Conservation (phyloP, 1,284 basidiomycete genomes). For the Tilletia setariae region DNA sequence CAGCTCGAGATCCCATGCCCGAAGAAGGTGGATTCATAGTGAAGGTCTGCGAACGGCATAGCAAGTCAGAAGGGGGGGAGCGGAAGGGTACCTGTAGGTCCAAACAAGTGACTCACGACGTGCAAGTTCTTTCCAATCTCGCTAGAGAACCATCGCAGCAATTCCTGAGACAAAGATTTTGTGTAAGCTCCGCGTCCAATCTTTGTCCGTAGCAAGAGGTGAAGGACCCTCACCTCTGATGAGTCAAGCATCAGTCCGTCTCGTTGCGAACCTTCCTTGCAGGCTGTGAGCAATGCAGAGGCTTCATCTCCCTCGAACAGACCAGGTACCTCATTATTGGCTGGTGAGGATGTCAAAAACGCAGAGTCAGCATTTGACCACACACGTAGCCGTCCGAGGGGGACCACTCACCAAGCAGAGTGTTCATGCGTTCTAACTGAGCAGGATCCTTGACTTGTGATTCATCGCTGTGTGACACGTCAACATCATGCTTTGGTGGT, state of each 20-base stretch:
- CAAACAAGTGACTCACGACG: slow-evolving; percentile 28
- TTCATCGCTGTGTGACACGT: slow-evolving; percentile 65
- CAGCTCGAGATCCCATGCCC: slow-evolving; percentile 87
- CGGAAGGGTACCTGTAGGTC: background rate
- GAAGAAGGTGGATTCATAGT: slow-evolving; percentile 99
- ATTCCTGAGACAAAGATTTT: slow-evolving; percentile 19
- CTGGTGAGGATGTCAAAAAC: slow-evolving; percentile 56
- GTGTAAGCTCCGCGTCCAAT: background rate
- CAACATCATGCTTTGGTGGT: no score
- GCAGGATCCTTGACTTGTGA: slow-evolving; percentile 98
- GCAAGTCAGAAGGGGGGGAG: background rate
- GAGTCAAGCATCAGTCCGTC: slow-evolving; percentile 98
- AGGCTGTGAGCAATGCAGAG: slow-evolving; percentile 92
- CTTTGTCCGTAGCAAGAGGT: no score
- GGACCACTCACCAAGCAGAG: slow-evolving; percentile 13
- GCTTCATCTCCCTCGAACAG: slow-evolving; percentile 85
- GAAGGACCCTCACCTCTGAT: slow-evolving; percentile 81
- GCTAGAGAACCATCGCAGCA: slow-evolving; percentile 41
- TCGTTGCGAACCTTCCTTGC: slow-evolving; percentile 95
- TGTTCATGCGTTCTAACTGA: slow-evolving; percentile 99
- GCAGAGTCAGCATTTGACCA: no score
- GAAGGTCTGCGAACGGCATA: slow-evolving; percentile 61
- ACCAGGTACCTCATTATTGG: slow-evolving; percentile 99
- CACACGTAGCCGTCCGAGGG: no score
- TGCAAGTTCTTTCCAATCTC: slow-evolving; percentile 48